phyloP scores from a whole-genome alignment of 78 protist genomes.

The Polysphondylium violaceum region DNA sequence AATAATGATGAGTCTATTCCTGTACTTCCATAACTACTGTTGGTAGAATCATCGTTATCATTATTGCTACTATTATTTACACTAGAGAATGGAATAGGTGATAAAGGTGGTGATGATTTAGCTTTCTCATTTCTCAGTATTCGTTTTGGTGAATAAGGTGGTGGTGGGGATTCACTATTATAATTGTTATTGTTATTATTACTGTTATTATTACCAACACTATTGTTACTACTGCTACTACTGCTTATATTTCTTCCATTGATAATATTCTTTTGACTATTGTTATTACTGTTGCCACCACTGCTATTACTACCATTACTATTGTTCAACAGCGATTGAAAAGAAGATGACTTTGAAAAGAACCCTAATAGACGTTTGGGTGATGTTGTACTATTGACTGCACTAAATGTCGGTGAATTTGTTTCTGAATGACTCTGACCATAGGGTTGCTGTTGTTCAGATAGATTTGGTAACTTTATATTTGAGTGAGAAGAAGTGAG shows the following conservation, averaged over 20 bases:
- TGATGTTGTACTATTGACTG: too few relatives aligned
- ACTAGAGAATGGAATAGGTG: not conserved
- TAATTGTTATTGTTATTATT: not conserved
- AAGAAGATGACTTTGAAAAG: conserved; percentile 27
- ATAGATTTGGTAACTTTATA: not conserved
- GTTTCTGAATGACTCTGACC: not conserved
- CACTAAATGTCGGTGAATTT: not conserved
- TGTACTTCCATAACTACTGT: too few relatives aligned
- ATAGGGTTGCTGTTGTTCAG: not conserved
- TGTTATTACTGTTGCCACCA: not conserved
- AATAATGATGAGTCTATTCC: too few relatives aligned
- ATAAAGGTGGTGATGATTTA: conserved; percentile 40
- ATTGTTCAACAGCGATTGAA: conserved; percentile 3
- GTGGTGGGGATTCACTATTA: not conserved
- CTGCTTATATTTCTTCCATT: not conserved
- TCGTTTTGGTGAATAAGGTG: not conserved
- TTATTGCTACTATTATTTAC: not conserved
- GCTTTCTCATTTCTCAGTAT: conserved; percentile 10
- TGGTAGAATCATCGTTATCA: not conserved
- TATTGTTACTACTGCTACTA: not conserved
- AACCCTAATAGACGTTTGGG: conserved; percentile 31
- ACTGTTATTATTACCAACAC: not conserved
- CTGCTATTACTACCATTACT: not conserved
- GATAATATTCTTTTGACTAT: not conserved
- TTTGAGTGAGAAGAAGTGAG: conserved; percentile 30